Evolutionary conservation across 306 rosid genomes (phyloP).

Genomic region (Cicer arietinum): DNA sequence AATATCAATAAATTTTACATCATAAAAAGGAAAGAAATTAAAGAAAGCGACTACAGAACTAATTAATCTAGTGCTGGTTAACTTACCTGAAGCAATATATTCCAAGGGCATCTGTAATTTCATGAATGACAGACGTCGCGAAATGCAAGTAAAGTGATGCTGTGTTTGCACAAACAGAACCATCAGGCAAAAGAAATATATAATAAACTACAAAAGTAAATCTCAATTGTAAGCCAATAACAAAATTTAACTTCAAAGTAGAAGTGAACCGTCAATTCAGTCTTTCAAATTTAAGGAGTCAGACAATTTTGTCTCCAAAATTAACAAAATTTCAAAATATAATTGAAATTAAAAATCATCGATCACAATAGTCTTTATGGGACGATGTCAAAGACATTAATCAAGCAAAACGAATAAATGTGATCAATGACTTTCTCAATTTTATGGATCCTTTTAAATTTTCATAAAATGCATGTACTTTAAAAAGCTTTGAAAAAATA

Average conservation of each 20-base stretch:
- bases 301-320: neutral
- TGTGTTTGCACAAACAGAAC: slow-evolving; percentile 48
- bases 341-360: neutral
- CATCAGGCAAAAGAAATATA: slow-evolving; percentile 34
- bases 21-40: slow-evolving; percentile 11
- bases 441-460: neutral
- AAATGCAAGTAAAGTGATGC: slow-evolving; percentile 81
- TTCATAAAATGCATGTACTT: neutral
- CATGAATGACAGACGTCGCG: slow-evolving; percentile 78
- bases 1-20: slow-evolving; percentile 10
- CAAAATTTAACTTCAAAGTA: slow-evolving; percentile 5
- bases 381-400: neutral
- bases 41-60: neutral
- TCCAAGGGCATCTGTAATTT: slow-evolving; percentile 85
- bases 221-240: slow-evolving; percentile 25
- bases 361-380: neutral
- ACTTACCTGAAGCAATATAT: slow-evolving; percentile 92
- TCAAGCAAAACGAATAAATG: neutral
- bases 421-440: neutral
- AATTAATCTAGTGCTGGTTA: slow-evolving; percentile 20
- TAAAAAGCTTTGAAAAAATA: no score
- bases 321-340: neutral
- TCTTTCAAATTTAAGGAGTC: neutral
- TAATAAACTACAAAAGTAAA: slow-evolving; percentile 4
- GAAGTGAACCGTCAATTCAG: neutral